phyloP scores from a whole-genome alignment of 805 yeast genomes.

The Saccharomycopsis amapae region DNA sequence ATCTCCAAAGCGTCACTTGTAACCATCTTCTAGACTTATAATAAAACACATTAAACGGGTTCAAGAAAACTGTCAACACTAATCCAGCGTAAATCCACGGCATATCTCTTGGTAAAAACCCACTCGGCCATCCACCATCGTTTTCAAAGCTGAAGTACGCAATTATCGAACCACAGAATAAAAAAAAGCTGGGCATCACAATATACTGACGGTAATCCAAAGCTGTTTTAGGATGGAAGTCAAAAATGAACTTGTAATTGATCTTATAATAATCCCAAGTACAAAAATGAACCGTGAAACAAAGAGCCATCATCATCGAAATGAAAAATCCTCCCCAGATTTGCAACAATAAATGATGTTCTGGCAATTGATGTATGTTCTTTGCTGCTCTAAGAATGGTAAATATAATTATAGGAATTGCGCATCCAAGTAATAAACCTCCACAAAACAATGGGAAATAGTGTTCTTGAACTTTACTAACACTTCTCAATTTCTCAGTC shows the following conservation, averaged over 20 bases:
- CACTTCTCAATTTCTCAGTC: constrained; percentile 58
- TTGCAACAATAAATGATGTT: constrained; percentile 51
- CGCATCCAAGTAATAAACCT: constrained; percentile 65
- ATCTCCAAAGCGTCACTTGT: constrained; percentile 59
- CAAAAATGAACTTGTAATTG: constrained; percentile 89
- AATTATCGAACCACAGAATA: constrained; percentile 51
- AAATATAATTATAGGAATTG: constrained; percentile 59
- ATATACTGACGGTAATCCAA: constrained; percentile 61
- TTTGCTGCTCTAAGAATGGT: constrained; percentile 44
- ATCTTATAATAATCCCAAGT: constrained; percentile 72
- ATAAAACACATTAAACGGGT: constrained; percentile 55
- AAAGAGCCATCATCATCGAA: constrained; percentile 47
- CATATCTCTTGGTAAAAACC: constrained; percentile 57
- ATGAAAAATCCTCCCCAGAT: constrained; percentile 90
- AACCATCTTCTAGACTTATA: constrained; percentile 74
- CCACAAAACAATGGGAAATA: constrained; percentile 43
- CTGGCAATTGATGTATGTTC: constrained; percentile 26
- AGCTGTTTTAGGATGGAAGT: constrained; percentile 63
- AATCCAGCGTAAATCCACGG: constrained; percentile 72
- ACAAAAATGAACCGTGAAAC: constrained; percentile 62
- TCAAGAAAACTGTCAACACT: constrained; percentile 39
- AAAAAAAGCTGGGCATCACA: constrained; percentile 52
- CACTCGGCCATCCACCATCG: constrained; percentile 24
- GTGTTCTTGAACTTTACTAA: constrained; percentile 30
- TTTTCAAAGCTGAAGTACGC: constrained; percentile 72